phyloP scores from a whole-genome alignment of 2,329 filamentous ascomycete species.

The Grosmannia clavigera region DNA sequence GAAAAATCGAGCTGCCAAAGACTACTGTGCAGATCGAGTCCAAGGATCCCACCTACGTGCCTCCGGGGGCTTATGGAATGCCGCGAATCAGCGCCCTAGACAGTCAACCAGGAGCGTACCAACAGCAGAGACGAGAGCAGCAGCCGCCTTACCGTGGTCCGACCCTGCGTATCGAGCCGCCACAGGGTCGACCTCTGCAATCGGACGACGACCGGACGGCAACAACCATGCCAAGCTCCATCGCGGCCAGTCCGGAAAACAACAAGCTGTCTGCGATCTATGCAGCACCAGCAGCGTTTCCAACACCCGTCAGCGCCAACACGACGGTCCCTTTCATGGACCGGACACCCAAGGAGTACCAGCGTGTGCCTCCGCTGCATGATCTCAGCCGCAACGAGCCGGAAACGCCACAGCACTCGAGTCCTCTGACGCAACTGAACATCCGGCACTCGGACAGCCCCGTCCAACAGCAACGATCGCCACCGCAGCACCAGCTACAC shows the following conservation, averaged over 20 bases:
- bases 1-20: slow-evolving; percentile 60
- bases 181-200: slow-evolving; percentile 41
- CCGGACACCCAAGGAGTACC: slow-evolving; percentile 40
- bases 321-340: slow-evolving; percentile 29
- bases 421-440: slow-evolving; percentile 44
- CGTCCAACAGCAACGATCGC: slow-evolving; percentile 35
- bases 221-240: slow-evolving; percentile 45
- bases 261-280: slow-evolving; percentile 46
- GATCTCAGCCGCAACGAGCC: slow-evolving; percentile 44
- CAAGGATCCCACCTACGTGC: slow-evolving; percentile 58
- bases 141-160: slow-evolving; percentile 47
- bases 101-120: slow-evolving; percentile 17
- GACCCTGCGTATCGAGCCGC: slow-evolving; percentile 49
- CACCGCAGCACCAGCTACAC: slow-evolving; percentile 9
- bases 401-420: slow-evolving; percentile 38
- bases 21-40: slow-evolving; percentile 67
- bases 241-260: slow-evolving; percentile 45
- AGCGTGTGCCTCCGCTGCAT: slow-evolving; percentile 48
- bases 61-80: slow-evolving; percentile 50
- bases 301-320: slow-evolving; percentile 49
- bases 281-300: slow-evolving; percentile 35
- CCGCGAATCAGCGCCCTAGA: slow-evolving; percentile 11
- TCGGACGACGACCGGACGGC: slow-evolving; percentile 50
- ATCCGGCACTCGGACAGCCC: slow-evolving; percentile 31
- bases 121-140: slow-evolving; percentile 4